phyloP scores from a whole-genome alignment of 2,329 filamentous ascomycete genomes.

The Alternaria gansuensis region DNA sequence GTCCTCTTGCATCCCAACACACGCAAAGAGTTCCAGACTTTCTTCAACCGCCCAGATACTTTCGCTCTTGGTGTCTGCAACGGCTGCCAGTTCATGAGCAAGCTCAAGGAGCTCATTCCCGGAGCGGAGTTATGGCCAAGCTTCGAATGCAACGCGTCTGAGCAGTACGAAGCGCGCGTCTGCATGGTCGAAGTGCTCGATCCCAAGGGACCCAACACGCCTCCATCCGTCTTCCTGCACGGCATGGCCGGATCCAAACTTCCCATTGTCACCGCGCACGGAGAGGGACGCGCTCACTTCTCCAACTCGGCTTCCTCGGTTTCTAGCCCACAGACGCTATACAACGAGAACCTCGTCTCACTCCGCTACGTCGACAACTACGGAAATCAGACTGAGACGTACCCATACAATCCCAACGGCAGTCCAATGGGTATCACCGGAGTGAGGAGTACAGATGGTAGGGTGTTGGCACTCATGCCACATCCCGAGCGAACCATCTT shows the following conservation, averaged over 20 bases:
- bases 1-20: conserved; percentile 83
- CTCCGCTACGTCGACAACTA: conserved; percentile 88
- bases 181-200: conserved; percentile 84
- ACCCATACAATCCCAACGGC: conserved; percentile 91
- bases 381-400: conserved; percentile 76
- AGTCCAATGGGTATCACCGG: conserved; percentile 83
- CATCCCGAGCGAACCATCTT: conserved; percentile 91
- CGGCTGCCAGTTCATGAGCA: conserved; percentile 92
- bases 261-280: conserved; percentile 88
- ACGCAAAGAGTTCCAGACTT: conserved; percentile 78
- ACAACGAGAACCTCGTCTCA: conserved; percentile 73
- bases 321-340: conserved; percentile 61
- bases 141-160: conserved; percentile 83
- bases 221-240: conserved; percentile 81
- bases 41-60: conserved; percentile 88
- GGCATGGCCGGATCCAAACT: conserved; percentile 84
- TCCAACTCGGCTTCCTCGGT: conserved; percentile 50
- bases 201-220: conserved; percentile 53
- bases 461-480: conserved; percentile 90
- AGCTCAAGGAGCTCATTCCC: conserved; percentile 83
- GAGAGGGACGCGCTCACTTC: conserved; percentile 80
- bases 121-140: conserved; percentile 84
- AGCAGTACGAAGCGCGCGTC: conserved; percentile 90
- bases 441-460: conserved; percentile 77
- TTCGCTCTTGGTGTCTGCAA: conserved; percentile 97